phyloP scores from a whole-genome alignment of 768 basidiomycete species.

The Pleurotus citrinopileatus region DNA sequence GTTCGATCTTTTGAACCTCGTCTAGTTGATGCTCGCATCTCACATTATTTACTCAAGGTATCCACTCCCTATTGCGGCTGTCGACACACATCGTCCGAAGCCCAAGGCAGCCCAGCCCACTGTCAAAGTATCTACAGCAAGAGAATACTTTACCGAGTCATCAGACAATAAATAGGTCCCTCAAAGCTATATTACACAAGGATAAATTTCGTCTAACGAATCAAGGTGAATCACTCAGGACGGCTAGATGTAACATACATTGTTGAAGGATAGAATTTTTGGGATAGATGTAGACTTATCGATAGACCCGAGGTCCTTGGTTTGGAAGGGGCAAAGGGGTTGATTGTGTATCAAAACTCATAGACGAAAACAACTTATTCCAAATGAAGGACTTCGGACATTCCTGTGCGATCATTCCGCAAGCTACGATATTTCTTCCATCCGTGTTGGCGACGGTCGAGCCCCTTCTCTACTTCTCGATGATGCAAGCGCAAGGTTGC shows the following conservation, averaged over 20 bases:
- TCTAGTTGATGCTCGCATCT: not conserved
- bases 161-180: too few species aligned
- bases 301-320: too few species aligned
- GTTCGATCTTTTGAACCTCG: slow-evolving; percentile 31
- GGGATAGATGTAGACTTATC: too few species aligned
- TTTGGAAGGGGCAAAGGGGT: too few species aligned
- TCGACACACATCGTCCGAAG: slow-evolving; percentile 86
- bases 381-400: slow-evolving; percentile 13
- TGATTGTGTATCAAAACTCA: too few species aligned
- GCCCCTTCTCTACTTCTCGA: not conserved
- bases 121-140: slow-evolving; percentile 25
- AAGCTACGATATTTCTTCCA: not conserved
- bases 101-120: slow-evolving; percentile 38
- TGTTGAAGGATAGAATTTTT: too few species aligned
- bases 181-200: too few species aligned
- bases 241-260: too few species aligned
- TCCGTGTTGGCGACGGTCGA: not conserved
- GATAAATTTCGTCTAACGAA: too few species aligned
- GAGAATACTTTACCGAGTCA: slow-evolving; percentile 46
- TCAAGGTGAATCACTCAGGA: too few species aligned
- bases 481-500: not conserved
- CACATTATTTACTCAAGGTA: slow-evolving; percentile 48
- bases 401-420: not conserved
- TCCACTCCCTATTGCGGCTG: slow-evolving; percentile 85
- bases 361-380: not conserved